Conservation (phyloP, 2,329 filamentous ascomycete genomes). For the Malbranchea zuffiana region DNA sequence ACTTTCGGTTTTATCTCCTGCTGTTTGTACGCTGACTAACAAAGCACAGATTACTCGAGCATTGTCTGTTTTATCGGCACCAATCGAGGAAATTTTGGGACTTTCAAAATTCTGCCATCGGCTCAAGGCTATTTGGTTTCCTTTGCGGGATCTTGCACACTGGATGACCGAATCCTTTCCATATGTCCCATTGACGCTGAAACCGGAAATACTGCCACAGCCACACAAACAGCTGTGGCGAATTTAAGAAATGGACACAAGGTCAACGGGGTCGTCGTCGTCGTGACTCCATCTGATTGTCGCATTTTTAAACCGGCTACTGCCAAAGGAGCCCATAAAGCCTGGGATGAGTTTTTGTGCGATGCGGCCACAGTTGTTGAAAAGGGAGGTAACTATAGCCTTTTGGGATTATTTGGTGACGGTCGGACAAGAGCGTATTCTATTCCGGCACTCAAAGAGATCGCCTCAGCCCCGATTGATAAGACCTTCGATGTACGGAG, state of each 20-base stretch:
- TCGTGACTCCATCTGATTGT: conserved; percentile 61
- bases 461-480: conserved; percentile 54
- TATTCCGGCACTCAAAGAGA: conserved; percentile 78
- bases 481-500: conserved; percentile 62
- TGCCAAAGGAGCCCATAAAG: conserved; percentile 82
- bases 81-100: conserved; percentile 68
- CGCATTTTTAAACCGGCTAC: conserved; percentile 78
- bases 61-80: conserved; percentile 89
- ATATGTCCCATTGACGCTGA: conserved; percentile 72
- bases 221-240: conserved; percentile 64
- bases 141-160: conserved; percentile 54
- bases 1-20: neutral
- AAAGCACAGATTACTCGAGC: conserved; percentile 63
- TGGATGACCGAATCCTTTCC: conserved; percentile 61
- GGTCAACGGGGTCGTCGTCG: conserved; percentile 70
- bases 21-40: conserved; percentile 14
- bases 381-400: conserved; percentile 63
- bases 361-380: conserved; percentile 68
- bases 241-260: conserved; percentile 62
- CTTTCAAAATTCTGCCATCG: conserved; percentile 79
- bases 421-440: conserved; percentile 68
- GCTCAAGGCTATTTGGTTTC: conserved; percentile 61
- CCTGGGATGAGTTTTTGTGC: conserved; percentile 74
- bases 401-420: conserved; percentile 79
- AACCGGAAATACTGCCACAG: conserved; percentile 62